Percentiles rank a stretch among this genome's conserved stretches.
Conservation (phyloP, 2,329 filamentous ascomycete genomes). For the Dendryphion nanum region DNA sequence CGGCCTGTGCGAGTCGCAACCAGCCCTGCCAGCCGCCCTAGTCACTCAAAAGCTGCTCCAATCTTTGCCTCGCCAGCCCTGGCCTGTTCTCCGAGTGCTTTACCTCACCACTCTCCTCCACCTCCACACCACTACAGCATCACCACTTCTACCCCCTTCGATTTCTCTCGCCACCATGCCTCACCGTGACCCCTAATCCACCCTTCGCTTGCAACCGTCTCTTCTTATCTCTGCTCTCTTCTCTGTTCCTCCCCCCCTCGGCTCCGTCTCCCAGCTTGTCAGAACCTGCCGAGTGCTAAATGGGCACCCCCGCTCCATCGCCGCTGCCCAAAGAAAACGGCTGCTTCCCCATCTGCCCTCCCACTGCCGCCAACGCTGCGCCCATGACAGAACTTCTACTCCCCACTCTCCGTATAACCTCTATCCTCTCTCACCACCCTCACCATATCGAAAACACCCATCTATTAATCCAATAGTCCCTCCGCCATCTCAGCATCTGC, state of each 20-base stretch:
- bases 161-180: neutral
- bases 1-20: too few species aligned
- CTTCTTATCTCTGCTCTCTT: neutral
- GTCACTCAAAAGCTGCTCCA: too few species aligned
- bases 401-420: constrained; percentile 12
- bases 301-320: neutral
- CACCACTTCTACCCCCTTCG: neutral
- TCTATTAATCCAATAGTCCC: too few species aligned
- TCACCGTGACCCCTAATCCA: constrained; percentile 3
- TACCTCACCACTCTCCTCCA: too few species aligned
- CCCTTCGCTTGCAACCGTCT: neutral
- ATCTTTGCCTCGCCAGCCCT: too few species aligned
- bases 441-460: too few species aligned
- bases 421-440: constrained; percentile 4
- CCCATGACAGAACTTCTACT: constrained; percentile 13
- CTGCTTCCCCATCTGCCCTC: neutral
- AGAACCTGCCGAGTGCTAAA: neutral
- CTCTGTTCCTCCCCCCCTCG: neutral
- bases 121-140: too few species aligned
- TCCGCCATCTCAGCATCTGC: too few species aligned
- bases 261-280: too few species aligned
- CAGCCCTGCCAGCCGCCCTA: too few species aligned
- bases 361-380: too few species aligned
- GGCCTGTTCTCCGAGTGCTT: too few species aligned
- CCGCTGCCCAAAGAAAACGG: neutral